Evolutionary conservation across 2,329 filamentous ascomycete species (phyloP).

Genomic region (Fusarium nygamai): DNA sequence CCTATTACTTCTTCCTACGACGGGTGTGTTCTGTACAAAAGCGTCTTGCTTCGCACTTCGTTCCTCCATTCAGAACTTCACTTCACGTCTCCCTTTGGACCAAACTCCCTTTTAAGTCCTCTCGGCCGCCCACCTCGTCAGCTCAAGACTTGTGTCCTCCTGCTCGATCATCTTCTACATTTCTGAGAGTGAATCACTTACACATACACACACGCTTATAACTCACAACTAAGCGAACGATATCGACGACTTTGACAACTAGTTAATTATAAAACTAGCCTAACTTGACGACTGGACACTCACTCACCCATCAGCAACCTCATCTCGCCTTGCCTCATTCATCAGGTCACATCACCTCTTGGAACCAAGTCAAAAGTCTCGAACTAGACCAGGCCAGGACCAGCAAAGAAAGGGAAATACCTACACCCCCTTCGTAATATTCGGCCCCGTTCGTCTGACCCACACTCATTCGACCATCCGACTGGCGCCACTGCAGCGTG

Average conservation of each 20-base stretch:
- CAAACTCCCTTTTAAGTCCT: slow-evolving; percentile 25
- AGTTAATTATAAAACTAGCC: slow-evolving; percentile 13
- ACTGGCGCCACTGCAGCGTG: slow-evolving; percentile 42
- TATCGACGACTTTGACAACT: slow-evolving; percentile 22
- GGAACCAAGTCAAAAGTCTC: slow-evolving; percentile 2
- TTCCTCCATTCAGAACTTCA: slow-evolving; percentile 33
- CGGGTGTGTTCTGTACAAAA: slow-evolving; percentile 36
- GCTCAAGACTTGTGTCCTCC: neutral
- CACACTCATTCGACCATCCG: slow-evolving; percentile 41
- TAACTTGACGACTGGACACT: neutral
- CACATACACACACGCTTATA: slow-evolving; percentile 20
- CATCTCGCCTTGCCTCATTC: slow-evolving; percentile 20
- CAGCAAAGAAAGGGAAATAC: slow-evolving; percentile 7
- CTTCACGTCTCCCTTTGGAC: slow-evolving; percentile 33
- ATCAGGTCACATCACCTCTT: slow-evolving; percentile 33
- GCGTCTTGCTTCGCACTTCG: slow-evolving; percentile 35
- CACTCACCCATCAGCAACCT: neutral
- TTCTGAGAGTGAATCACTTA: slow-evolving; percentile 32
- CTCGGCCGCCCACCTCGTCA: neutral
- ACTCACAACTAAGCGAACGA: slow-evolving; percentile 24
- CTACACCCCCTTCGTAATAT: slow-evolving; percentile 31
- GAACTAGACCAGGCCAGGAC: slow-evolving; percentile 7
- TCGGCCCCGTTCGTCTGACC: slow-evolving; percentile 41
- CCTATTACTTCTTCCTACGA: slow-evolving; percentile 21
- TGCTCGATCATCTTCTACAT: neutral